These are phyloP conservation scores for Leccinum ochraceum DNA, from an alignment of 768 basidiomycete species.

Conservation along the genomic window DNA sequence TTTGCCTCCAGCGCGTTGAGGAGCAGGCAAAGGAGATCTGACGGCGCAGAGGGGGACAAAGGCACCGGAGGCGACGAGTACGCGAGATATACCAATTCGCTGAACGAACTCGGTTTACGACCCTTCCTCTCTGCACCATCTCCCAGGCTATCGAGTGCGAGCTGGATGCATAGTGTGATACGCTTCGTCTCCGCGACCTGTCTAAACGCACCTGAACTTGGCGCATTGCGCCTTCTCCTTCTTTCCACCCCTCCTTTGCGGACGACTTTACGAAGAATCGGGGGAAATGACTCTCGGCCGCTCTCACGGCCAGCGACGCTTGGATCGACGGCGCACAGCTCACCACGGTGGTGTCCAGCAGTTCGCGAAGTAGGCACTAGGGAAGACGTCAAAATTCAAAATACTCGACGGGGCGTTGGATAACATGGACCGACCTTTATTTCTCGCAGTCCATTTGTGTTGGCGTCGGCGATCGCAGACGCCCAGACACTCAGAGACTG, in stretches of 20 bases:
- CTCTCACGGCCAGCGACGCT: conserved; percentile 46
- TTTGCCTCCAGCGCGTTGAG: conserved; percentile 55
- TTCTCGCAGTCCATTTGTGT: not conserved
- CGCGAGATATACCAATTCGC: conserved; percentile 29
- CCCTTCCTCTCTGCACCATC: not conserved
- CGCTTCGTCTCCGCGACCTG: not conserved
- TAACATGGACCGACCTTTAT: conserved; percentile 22
- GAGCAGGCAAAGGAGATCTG: conserved; percentile 42
- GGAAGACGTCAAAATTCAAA: not conserved
- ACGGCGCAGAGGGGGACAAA: conserved; percentile 13
- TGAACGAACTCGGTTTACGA: conserved; percentile 28
- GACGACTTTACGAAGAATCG: conserved; percentile 41
- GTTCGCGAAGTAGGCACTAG: conserved; percentile 30
- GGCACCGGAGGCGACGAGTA: conserved; percentile 18
- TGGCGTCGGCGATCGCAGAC: not conserved
- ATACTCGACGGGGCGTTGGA: not conserved
- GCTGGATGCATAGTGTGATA: conserved; percentile 18
- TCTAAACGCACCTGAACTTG: conserved; percentile 41
- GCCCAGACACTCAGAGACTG: conserved; percentile 21
- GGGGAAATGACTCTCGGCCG: conserved; percentile 47
- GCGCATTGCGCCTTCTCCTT: conserved; percentile 39
- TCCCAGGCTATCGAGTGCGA: conserved; percentile 39
- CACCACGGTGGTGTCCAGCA: conserved; percentile 40
- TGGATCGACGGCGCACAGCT: conserved; percentile 41
- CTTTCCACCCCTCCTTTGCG: conserved; percentile 38